phyloP scores from a whole-genome alignment of 306 rosid genomes.

The Sicyos baderoa region DNA sequence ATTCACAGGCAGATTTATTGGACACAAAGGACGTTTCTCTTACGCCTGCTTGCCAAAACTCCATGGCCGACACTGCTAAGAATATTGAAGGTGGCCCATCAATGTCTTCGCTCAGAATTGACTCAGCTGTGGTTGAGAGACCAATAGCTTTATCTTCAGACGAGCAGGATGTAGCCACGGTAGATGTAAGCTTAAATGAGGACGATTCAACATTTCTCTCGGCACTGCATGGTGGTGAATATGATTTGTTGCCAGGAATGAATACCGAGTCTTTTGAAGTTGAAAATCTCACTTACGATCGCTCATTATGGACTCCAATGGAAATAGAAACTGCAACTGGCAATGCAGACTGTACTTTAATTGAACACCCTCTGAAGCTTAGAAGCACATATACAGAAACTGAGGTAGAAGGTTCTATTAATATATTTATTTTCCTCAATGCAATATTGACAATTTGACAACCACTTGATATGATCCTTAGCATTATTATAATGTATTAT shows the following conservation, averaged over 20 bases:
- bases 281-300: slow-evolving; percentile 35
- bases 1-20: slow-evolving; percentile 28
- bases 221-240: slow-evolving; percentile 41
- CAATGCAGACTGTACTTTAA: slow-evolving; percentile 45
- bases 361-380: slow-evolving; percentile 65
- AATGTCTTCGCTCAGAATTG: slow-evolving; percentile 20
- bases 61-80: slow-evolving; percentile 27
- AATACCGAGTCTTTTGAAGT: slow-evolving; percentile 25
- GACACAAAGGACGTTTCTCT: slow-evolving; percentile 27
- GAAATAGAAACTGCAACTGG: slow-evolving; percentile 83
- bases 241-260: slow-evolving; percentile 27
- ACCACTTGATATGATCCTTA: background rate
- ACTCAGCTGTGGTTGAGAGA: slow-evolving; percentile 37
- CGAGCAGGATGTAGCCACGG: slow-evolving; percentile 33
- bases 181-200: slow-evolving; percentile 34
- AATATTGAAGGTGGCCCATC: slow-evolving; percentile 28
- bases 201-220: slow-evolving; percentile 46
- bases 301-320: slow-evolving; percentile 71
- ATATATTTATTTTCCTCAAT: background rate
- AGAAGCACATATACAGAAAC: slow-evolving; percentile 74
- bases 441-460: background rate
- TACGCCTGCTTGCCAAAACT: slow-evolving; percentile 24
- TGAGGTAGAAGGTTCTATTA: slow-evolving; percentile 37
- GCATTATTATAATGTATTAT: background rate
- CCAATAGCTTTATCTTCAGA: slow-evolving; percentile 30